These are phyloP conservation scores for Drosera capensis DNA, from an alignment of 148 eudicot species.

Conservation along the genomic window DNA sequence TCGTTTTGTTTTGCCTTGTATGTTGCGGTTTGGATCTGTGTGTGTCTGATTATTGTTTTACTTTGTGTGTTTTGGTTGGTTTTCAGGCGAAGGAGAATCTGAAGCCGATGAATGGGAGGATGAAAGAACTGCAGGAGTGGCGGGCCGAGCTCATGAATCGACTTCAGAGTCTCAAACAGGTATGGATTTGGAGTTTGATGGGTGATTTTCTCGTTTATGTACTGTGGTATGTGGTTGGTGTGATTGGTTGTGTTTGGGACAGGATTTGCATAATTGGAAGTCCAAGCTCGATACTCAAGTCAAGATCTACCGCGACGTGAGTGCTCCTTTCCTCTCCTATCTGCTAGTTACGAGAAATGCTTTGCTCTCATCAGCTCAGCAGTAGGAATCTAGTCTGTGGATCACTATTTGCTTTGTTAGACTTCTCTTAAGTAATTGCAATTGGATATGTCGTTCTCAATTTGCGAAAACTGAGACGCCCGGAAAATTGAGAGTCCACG, in stretches of 20 bases:
- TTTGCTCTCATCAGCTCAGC: no score
- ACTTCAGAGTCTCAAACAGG: constrained; percentile 76
- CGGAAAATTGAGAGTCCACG: no score
- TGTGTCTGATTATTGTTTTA: not conserved
- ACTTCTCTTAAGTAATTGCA: no score
- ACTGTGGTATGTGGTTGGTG: not conserved
- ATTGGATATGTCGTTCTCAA: no score
- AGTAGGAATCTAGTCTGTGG: no score
- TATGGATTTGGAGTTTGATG: constrained; percentile 1
- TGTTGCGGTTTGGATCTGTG: not conserved
- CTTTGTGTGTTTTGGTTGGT: not conserved
- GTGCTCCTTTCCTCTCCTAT: constrained; percentile 8
- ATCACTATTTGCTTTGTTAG: no score
- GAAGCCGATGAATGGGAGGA: constrained; percentile 14
- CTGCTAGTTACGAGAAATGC: not conserved
- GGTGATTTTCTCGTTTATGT: not conserved
- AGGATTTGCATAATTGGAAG: constrained; percentile 93
- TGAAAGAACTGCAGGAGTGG: constrained; percentile 59
- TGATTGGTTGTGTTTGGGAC: not conserved
- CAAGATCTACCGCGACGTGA: constrained; percentile 53
- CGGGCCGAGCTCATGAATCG: constrained; percentile 53
- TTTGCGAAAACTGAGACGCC: no score
- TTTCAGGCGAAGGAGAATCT: constrained; percentile 55
- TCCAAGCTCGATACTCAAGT: constrained; percentile 78
- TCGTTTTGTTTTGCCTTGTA: not conserved